Conservation (phyloP, 2,329 filamentous ascomycete species). For the Drechslerella stenobrocha region DNA sequence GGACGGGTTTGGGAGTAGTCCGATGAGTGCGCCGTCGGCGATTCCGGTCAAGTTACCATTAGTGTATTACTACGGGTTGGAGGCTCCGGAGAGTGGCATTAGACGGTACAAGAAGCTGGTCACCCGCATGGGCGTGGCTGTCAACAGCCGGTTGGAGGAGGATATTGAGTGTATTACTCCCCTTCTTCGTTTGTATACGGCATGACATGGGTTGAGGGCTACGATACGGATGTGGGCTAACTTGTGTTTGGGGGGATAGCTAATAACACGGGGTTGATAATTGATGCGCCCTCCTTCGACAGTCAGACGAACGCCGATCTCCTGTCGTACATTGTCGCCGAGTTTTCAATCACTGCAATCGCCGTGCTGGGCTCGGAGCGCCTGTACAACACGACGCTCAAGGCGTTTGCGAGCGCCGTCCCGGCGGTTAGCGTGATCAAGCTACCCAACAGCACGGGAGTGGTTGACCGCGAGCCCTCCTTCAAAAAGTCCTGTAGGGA, state of each 20-base stretch:
- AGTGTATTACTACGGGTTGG: constrained; percentile 82
- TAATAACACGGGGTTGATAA: constrained; percentile 70
- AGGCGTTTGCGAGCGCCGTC: constrained; percentile 61
- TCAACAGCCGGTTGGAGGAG: constrained; percentile 74
- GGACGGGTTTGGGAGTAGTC: constrained; percentile 84
- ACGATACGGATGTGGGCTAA: neutral
- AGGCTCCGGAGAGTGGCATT: constrained; percentile 71
- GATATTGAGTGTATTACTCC: constrained; percentile 61
- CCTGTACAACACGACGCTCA: constrained; percentile 73
- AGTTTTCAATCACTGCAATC: constrained; percentile 67
- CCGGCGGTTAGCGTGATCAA: constrained; percentile 74
- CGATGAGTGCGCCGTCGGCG: constrained; percentile 83
- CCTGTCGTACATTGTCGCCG: constrained; percentile 75
- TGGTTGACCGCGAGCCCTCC: constrained; percentile 71
- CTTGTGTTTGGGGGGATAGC: constrained; percentile 54
- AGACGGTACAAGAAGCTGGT: constrained; percentile 73
- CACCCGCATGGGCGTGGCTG: constrained; percentile 75
- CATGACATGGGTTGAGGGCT: neutral
- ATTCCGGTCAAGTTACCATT: constrained; percentile 90
- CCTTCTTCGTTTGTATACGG: neutral
- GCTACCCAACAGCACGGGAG: constrained; percentile 82
- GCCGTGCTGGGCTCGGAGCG: constrained; percentile 78
- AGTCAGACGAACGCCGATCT: constrained; percentile 71
- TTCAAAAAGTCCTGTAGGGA: constrained; percentile 76
- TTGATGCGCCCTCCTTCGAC: constrained; percentile 77